These are phyloP conservation scores for Paramecium octaurelia DNA, from an alignment of 73 alveolate species.

Conservation along the genomic window DNA sequence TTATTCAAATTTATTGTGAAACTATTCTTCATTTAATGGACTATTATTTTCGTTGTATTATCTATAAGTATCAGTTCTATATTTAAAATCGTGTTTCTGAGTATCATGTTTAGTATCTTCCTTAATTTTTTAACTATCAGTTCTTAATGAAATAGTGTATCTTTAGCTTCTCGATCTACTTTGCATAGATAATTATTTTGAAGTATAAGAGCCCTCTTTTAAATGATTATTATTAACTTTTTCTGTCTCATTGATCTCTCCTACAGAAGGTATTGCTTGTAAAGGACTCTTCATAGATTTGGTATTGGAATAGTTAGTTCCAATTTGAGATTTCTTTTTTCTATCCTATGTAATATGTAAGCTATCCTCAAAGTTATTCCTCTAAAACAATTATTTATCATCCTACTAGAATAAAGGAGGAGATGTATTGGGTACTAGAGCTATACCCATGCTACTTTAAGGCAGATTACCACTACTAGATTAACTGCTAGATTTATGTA, in stretches of 20 bases:
- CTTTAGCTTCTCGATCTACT: not conserved
- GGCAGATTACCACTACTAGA: constrained; percentile 1
- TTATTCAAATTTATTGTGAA: not conserved
- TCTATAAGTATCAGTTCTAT: not conserved
- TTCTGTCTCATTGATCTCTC: not conserved
- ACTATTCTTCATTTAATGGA: not conserved
- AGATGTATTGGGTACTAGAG: not conserved
- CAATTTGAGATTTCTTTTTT: constrained; percentile 18
- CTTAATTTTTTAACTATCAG: not conserved
- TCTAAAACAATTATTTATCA: not conserved
- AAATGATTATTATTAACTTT: not conserved
- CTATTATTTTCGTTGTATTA: not conserved
- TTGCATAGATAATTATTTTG: not conserved
- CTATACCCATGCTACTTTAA: constrained; percentile 8
- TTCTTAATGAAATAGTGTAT: not conserved
- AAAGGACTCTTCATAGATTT: not conserved
- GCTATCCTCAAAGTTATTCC: not conserved
- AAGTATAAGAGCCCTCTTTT: not conserved
- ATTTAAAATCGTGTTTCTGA: not conserved
- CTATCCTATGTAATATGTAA: not conserved
- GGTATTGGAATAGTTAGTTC: not conserved
- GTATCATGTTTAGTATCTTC: not conserved
- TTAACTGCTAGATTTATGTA: constrained; percentile 6
- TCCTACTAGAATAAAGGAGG: not conserved
- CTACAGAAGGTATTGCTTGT: constrained; percentile 10